Percentiles rank a stretch among this genome's conserved stretches.
phyloP scores from a whole-genome alignment of 1,284 basidiomycete genomes.

The Ganoderma lingzhi region DNA sequence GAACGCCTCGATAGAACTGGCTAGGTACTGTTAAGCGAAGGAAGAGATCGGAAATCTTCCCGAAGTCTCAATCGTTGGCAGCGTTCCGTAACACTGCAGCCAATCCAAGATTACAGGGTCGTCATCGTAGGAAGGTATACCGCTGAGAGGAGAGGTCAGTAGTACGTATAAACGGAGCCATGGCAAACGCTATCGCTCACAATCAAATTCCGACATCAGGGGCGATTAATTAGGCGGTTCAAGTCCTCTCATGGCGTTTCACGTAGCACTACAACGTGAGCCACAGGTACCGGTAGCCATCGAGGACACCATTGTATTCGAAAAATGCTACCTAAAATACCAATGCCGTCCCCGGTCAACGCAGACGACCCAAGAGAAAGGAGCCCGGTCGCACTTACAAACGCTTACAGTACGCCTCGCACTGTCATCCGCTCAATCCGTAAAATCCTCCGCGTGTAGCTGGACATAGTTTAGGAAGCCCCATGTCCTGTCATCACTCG shows the following conservation, averaged over 20 bases:
- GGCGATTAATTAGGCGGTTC: neutral
- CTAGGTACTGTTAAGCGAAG: neutral
- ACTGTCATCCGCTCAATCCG: slow-evolving; percentile 7
- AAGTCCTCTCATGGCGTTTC: neutral
- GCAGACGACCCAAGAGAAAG: neutral
- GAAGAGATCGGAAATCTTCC: neutral
- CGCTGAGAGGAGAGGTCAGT: neutral
- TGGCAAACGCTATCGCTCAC: neutral
- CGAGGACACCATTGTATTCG: neutral
- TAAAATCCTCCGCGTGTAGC: slow-evolving; percentile 41
- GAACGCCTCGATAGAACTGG: neutral
- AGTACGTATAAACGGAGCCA: neutral
- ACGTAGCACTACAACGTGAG: neutral
- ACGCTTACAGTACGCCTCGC: neutral
- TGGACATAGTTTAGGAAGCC: slow-evolving; percentile 42
- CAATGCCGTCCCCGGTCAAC: neutral
- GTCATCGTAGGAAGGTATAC: neutral
- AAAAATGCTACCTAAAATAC: neutral
- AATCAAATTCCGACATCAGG: neutral
- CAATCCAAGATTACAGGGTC: neutral
- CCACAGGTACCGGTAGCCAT: neutral
- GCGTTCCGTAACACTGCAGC: neutral
- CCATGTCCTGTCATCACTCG: slow-evolving; percentile 25
- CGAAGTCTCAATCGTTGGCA: neutral
- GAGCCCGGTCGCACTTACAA: neutral